phyloP scores from a whole-genome alignment of 2,329 filamentous ascomycete genomes.

The Tolypocladium cylindrosporum region DNA sequence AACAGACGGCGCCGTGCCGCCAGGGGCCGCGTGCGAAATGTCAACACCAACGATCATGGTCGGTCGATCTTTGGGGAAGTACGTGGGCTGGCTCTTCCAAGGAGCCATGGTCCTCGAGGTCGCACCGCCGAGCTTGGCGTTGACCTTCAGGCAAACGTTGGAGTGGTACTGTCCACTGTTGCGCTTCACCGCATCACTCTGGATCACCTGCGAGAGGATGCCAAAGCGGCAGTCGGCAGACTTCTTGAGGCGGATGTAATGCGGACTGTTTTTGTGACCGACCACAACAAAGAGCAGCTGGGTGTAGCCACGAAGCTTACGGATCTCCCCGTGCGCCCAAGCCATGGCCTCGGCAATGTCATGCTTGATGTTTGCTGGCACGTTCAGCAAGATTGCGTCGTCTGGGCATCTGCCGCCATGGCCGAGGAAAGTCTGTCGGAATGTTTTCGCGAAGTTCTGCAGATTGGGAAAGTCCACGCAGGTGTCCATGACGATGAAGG shows the following conservation, averaged over 20 bases:
- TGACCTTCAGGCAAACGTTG: conserved; percentile 95
- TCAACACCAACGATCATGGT: conserved; percentile 88
- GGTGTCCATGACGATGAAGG: conserved; percentile 55
- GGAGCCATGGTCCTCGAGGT: conserved; percentile 42
- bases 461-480: conserved; percentile 31
- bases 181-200: conserved; percentile 57
- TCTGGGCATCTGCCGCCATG: conserved; percentile 37
- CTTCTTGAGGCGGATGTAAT: conserved; percentile 84
- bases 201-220: conserved; percentile 76
- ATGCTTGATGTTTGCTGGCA: conserved; percentile 21
- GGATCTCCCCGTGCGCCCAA: conserved; percentile 35
- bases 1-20: conserved; percentile 59
- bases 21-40: conserved; percentile 74
- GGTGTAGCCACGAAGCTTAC: conserved; percentile 44
- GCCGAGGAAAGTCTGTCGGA: conserved; percentile 33
- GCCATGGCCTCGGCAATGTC: conserved; percentile 41
- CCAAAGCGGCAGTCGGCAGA: conserved; percentile 76
- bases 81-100: conserved; percentile 20
- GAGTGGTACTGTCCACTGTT: conserved; percentile 76
- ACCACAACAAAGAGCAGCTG: conserved; percentile 77
- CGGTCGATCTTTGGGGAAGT: conserved; percentile 30
- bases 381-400: conserved; percentile 23
- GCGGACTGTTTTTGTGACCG: conserved; percentile 55
- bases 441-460: conserved; percentile 26
- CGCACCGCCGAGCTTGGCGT: conserved; percentile 83